Conservation (phyloP, 2,329 filamentous ascomycete genomes). For the Pyrenophora seminiperda region DNA sequence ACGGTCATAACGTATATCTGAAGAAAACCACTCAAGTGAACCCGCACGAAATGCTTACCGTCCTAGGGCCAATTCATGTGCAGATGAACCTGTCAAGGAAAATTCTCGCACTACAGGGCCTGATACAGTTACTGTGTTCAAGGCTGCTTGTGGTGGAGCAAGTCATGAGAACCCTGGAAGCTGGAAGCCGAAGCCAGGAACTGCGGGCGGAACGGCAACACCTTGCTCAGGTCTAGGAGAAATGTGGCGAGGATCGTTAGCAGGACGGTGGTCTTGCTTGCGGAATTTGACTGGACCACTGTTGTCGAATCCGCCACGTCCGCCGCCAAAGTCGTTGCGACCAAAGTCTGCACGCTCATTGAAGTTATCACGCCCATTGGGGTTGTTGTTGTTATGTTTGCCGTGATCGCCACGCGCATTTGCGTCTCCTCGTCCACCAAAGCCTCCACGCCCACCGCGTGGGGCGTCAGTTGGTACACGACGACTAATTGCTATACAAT, state of each 20-base stretch:
- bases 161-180: slow-evolving; percentile 37
- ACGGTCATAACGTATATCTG: slow-evolving; percentile 4
- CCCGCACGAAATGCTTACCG: background rate
- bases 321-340: slow-evolving; percentile 13
- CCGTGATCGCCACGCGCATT: slow-evolving; percentile 16
- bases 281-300: slow-evolving; percentile 31
- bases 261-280: slow-evolving; percentile 33
- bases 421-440: slow-evolving; percentile 10
- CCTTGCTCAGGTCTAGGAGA: slow-evolving; percentile 46
- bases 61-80: background rate
- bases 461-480: slow-evolving; percentile 43
- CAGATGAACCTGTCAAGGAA: background rate
- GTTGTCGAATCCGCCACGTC: slow-evolving; percentile 20
- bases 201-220: slow-evolving; percentile 59
- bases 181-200: slow-evolving; percentile 62
- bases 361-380: slow-evolving; percentile 16
- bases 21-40: background rate
- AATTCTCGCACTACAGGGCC: background rate
- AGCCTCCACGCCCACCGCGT: slow-evolving; percentile 27
- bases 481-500: slow-evolving; percentile 39
- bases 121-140: background rate
- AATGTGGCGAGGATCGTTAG: slow-evolving; percentile 41
- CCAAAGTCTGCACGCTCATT: slow-evolving; percentile 9
- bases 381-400: slow-evolving; percentile 25
- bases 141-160: background rate